Base-by-base conservation (phyloP, 371 early-diverging fungal species). In the Capillidium rhysosporum region DNA sequence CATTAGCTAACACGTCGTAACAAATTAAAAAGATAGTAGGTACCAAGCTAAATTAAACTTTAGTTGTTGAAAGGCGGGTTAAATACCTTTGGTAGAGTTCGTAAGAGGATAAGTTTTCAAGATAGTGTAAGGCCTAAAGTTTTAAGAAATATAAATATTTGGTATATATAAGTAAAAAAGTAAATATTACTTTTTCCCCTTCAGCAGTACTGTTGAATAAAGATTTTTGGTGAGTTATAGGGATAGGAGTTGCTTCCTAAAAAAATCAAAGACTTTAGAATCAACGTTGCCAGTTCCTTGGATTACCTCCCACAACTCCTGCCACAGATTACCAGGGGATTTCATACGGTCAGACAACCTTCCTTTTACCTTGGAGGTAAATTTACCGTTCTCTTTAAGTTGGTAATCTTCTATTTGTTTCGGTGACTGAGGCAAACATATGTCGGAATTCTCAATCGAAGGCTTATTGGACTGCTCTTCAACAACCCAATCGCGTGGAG, bases 241-340 rank as follows among this genome's bases (percentile, higher is more conserved):
- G 84, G 9, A 89, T 68, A 10, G 81, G 64, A 24, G 68, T 62
- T 0, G 89, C 70, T 24, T 65, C 61, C 70, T 73, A 58, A 40
- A 25, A 25, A 16, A 23, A 20, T 12, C 12, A 44, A 38, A 30
- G 2, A 52, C 25, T 39, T 38, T 48, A 56, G 48, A 26, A 38
- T 38, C 10, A 24, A 38, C 9, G 12, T 46, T 24, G 9, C 29
- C 29, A 43, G 21, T 20, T 53, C 24, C 26, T 23, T 40, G 31
- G 57, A 58, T 52, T 69, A 69, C 82, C 54, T 73, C 66, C 92
- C 92, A 92, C 10, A 89, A 61, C 56, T 86, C 80, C 52, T 80
- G 80, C 92, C 92, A 92, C 21, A 89, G 68, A 56, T 90, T 90
- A 5, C 69, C 77, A 1, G 77, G 70, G 30, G 80, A 81, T 1